Evolutionary conservation across 306 rosid genomes (phyloP), one percentile per base, ranked within the genome.

Genomic region (Dalbergia cochinchinensis): DNA sequence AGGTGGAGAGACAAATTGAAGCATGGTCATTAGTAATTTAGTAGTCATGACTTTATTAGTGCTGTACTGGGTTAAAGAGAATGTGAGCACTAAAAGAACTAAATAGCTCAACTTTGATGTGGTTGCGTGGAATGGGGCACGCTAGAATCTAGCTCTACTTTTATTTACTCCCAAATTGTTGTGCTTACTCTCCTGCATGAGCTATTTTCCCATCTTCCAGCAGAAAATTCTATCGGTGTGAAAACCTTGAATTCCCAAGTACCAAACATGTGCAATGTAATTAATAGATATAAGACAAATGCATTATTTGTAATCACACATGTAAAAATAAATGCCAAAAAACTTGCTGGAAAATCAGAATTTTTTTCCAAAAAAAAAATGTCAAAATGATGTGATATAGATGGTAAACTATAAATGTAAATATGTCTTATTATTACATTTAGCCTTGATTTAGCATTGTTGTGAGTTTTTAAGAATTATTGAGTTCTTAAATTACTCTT

Each of bases 71-170:
- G 18, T 63, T 71, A 54, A 86, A 86, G 74, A 80, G 71, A 82
- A 69, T 73, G 82, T 88, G 89, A 73, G 85, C 68, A 88, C 86
- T 69, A 60, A 87, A 83, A 81, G 50, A 79, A 26, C 77, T 88
- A 70, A 90, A 65, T 59, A 54, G 60, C 69, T 76, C 80, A 59
- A 65, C 71, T 70, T 51, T 65, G 48, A 20, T 77, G 69, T 84
- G 63, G 84, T 74, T 73, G 79, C 73, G 55, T 73, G 41, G 67
- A 69, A 78, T 58, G 65, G 48, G 76, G 65, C 4, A 37, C 62
- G 2, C 31, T 76, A 64, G 82, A 83, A 71, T 77, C 80, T 71
- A 26, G 11, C 57, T 5, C 15, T 65, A 18, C 64, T 78, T 69
- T 64, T 73, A 58, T 34, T 44, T 26, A 14, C 34, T 50, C 35